A percentile compares a stretch with the other conserved stretches of the same genome.
Conservation (phyloP, 768 basidiomycete species). For the Tylopilus cervinicoccineus region DNA sequence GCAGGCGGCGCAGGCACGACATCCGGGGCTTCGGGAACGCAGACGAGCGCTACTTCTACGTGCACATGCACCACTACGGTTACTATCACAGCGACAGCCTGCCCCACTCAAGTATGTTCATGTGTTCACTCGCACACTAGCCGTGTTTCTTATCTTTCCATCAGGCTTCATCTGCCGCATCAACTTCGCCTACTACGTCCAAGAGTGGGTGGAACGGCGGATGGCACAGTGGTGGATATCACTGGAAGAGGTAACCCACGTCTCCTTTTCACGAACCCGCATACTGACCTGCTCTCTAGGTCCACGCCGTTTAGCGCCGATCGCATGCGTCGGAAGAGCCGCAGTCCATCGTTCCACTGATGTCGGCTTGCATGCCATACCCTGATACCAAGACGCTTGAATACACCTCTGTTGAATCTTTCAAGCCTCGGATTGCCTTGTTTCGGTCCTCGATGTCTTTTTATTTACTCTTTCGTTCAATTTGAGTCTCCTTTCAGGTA, state of each 20-base stretch:
- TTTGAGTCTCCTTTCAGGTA: background rate
- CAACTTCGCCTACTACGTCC: background rate
- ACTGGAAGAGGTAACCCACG: conserved; percentile 2
- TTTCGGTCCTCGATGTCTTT: background rate
- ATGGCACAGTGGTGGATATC: background rate
- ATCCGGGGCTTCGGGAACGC: background rate
- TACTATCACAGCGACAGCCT: conserved; percentile 13
- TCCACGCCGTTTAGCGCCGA: background rate
- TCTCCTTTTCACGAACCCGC: background rate
- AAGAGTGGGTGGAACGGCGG: background rate
- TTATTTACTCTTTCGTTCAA: background rate
- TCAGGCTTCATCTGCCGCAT: background rate
- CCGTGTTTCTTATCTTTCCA: background rate
- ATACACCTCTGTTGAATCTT: no score
- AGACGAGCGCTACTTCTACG: background rate
- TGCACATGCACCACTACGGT: conserved; percentile 3
- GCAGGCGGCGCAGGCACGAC: background rate
- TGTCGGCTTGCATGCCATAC: background rate
- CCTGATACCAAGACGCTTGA: background rate
- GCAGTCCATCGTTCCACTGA: conserved; percentile 1
- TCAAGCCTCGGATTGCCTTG: background rate
- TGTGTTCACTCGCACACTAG: background rate
- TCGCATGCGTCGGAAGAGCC: conserved; percentile 8
- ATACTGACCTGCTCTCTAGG: conserved; percentile 3
- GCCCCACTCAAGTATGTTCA: conserved; percentile 14